Evolutionary conservation across 371 early-diverging fungal genomes (phyloP), one percentile per base, ranked within the genome.

Genomic region (Cokeromyces recurvatus): DNA sequence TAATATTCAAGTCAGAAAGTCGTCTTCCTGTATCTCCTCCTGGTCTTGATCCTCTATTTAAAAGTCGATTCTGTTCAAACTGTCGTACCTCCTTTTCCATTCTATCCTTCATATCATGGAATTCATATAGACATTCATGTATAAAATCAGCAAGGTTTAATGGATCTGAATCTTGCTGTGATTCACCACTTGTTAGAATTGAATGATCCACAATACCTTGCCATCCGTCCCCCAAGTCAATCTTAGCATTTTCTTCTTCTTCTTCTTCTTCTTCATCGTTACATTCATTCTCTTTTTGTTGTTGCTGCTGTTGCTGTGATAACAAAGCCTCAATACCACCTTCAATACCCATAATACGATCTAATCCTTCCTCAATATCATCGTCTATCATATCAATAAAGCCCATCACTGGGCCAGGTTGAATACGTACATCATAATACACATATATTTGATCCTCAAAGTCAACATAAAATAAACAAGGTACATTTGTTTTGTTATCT

Each of bases 371-470:
- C 29, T 71, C 71, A 20, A 75, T 53, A 50, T 71, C 69, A 38
- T 68, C 76, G 22, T 71, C 68, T n/a, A 69, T 62, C 0, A 42
- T 17, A 53, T 75, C 76, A 24, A 71, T 62, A 48, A 75, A 75
- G 2, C 71, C 67, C 19, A 52, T 54, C 4, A 75, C 76, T 5
- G 71, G 69, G 4, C 71, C 68, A 27, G 76, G 61, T 1, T 69
- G 53, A 23, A 83, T 68, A 19, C 62, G 69, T 5, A 89, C 62
- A 52, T 89, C 84, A 58, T 89, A 82, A 56, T 89, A 89, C 2
- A 84, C 87, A 71, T 70, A 87, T n/a, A 89, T 83, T 25, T 85
- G 83, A 57, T 89, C 87, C 38, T 89, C 86, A 63, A 86, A 89
- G 55, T 88, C 89, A 10, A 89, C 87, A 48, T 87, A 89, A 46